These are phyloP conservation scores for Apiotrichum brassicae DNA, from an alignment of 1,284 basidiomycete genomes.

Conservation along the genomic window DNA sequence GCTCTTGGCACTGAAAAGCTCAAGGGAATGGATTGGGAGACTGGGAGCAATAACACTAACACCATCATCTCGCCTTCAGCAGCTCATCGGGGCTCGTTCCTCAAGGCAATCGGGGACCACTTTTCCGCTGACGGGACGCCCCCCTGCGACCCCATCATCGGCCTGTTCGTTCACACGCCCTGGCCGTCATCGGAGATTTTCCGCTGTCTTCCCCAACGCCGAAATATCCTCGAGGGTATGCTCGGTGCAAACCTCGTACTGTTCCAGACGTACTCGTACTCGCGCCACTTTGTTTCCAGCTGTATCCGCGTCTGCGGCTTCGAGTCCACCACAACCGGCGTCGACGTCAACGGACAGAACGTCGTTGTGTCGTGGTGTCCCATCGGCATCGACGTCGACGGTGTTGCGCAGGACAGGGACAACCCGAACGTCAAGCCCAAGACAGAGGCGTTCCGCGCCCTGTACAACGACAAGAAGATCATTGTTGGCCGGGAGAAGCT, in stretches of 20 bases:
- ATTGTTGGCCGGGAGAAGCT: conserved; percentile 98
- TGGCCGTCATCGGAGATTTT: conserved; percentile 97
- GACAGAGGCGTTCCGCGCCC: conserved; percentile 69
- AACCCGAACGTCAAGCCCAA: conserved; percentile 82
- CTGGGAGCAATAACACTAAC: neutral
- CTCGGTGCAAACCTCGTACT: conserved; percentile 92
- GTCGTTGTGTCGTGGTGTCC: conserved; percentile 85
- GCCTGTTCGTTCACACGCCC: conserved; percentile 93
- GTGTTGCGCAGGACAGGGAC: conserved; percentile 73
- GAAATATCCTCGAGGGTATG: conserved; percentile 96
- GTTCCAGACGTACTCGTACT: conserved; percentile 97
- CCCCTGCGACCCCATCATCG: conserved; percentile 55
- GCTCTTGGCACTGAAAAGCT: conserved; percentile 16
- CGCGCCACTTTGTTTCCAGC: conserved; percentile 87
- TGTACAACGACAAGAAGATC: conserved; percentile 98
- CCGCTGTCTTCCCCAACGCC: conserved; percentile 79
- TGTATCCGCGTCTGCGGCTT: conserved; percentile 95
- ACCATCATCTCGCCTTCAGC: too few species aligned
- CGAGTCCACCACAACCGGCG: conserved; percentile 75
- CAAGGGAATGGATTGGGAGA: conserved; percentile 30
- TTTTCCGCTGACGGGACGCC: neutral
- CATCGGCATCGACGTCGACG: conserved; percentile 92
- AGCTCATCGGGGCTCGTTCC: conserved; percentile 6
- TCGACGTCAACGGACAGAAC: conserved; percentile 83
- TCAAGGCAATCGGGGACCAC: neutral